A percentile compares a stretch with the other conserved stretches of the same genome.
Conservation (phyloP, 2,329 filamentous ascomycete species). For the Bipolaris victoriae region DNA sequence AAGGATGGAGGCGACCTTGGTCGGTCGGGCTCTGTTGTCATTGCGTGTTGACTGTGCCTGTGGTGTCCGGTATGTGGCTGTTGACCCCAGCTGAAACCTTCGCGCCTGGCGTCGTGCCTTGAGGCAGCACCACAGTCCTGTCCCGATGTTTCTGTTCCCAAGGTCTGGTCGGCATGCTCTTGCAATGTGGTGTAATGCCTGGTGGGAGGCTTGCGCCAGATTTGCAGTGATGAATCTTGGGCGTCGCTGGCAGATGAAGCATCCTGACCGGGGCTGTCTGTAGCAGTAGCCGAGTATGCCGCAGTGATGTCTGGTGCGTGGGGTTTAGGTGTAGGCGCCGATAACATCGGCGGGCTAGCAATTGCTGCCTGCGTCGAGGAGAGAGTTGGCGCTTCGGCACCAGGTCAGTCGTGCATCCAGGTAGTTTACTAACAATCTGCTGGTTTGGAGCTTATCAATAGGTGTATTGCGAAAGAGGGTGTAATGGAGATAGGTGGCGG, state of each 20-base stretch:
- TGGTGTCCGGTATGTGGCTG: slow-evolving; percentile 13
- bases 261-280: slow-evolving; percentile 4
- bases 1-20: slow-evolving; percentile 27
- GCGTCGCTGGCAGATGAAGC: slow-evolving; percentile 11
- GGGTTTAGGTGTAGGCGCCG: slow-evolving; percentile 9
- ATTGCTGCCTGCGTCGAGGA: slow-evolving; percentile 11
- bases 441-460: slow-evolving; percentile 2
- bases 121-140: slow-evolving; percentile 20
- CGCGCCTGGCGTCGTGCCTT: slow-evolving; percentile 28
- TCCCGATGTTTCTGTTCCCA: neutral
- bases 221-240: neutral
- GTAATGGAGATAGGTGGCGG: slow-evolving; percentile 8
- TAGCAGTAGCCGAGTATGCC: slow-evolving; percentile 6
- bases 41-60: slow-evolving; percentile 16
- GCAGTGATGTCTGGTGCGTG: slow-evolving; percentile 12
- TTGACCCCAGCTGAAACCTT: slow-evolving; percentile 35
- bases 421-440: neutral
- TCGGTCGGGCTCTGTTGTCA: slow-evolving; percentile 19
- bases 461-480: slow-evolving; percentile 3
- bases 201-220: slow-evolving; percentile 11
- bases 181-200: slow-evolving; percentile 34
- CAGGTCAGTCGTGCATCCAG: slow-evolving; percentile 20
- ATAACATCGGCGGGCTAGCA: slow-evolving; percentile 23
- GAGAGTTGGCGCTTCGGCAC: slow-evolving; percentile 16
- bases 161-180: slow-evolving; percentile 33